These are phyloP conservation scores for Moesziomyces antarcticus DNA, from an alignment of 1,284 basidiomycete species.

Conservation along the genomic window DNA sequence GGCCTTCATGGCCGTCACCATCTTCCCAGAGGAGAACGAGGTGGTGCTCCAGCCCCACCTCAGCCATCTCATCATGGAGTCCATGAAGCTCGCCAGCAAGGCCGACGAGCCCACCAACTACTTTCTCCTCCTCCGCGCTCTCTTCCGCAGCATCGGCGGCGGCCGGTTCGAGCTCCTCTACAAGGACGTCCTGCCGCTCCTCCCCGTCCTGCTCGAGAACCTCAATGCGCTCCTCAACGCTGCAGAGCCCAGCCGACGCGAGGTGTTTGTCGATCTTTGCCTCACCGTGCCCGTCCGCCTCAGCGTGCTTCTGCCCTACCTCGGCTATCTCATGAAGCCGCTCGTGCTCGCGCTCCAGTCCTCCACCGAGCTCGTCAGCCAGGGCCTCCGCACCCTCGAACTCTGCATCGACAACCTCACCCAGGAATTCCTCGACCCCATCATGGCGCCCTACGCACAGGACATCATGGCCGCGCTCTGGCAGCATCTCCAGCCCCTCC, in stretches of 20 bases:
- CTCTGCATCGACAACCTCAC: conserved; percentile 99
- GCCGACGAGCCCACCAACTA: conserved; percentile 91
- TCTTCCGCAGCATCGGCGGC: conserved; percentile 98
- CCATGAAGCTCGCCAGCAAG: conserved; percentile 91
- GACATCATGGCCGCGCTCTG: conserved; percentile 89
- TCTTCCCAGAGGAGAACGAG: conserved; percentile 84
- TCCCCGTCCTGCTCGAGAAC: conserved; percentile 96
- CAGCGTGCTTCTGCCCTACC: conserved; percentile 93
- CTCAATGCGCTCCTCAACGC: conserved; percentile 74
- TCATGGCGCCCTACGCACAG: conserved; percentile 79
- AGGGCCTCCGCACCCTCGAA: conserved; percentile 95
- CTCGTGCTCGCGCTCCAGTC: conserved; percentile 88
- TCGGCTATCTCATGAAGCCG: conserved; percentile 96
- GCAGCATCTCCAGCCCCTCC: conserved; percentile 80
- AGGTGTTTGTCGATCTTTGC: conserved; percentile 88
- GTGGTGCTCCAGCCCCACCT: conserved; percentile 91
- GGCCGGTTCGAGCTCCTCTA: conserved; percentile 95
- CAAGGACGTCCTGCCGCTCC: conserved; percentile 93
- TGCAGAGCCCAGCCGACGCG: conserved; percentile 60
- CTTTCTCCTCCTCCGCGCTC: conserved; percentile 89
- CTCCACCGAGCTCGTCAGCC: conserved; percentile 85
- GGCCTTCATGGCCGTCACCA: conserved; percentile 89
- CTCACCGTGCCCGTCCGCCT: conserved; percentile 95
- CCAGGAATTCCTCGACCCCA: conserved; percentile 97
- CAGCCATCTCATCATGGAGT: conserved; percentile 94